Evolutionary conservation across 495 filamentous ascomycete species (phyloP), one percentile per base, ranked within the genome.

Genomic region (Aspergillus biplanus): DNA sequence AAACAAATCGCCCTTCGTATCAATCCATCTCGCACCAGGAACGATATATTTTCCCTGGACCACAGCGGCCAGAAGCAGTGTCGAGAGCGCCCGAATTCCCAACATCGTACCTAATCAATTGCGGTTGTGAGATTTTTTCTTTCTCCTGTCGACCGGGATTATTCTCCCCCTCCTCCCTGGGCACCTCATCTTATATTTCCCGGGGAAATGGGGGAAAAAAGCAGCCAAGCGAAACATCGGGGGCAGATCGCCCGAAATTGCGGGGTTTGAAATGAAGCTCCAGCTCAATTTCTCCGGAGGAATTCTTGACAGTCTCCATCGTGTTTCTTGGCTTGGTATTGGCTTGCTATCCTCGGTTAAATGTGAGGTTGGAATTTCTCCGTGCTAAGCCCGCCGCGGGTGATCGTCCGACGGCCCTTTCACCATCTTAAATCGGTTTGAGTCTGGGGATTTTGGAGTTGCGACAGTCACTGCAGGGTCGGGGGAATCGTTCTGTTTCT

Each of bases 21-120:
- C 69, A 9, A 42, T 65, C 69, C 69, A 72, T 56, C 69, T 62
- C 6, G 57, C 69, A 31, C 69, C 69, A 0, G 69, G 69, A 0
- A 72, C 69, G 47, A 72, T 72, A 21, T 72, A 72, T 56, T 65
- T 72, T 13, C 58, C 47, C 31, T 61, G 49, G 3, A 55, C 61
- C 21, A 58, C 31, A 4, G 56, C n/a, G 2, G 59, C 37, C n/a
- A 63, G 15, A 6, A 66, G 34, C 0, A 59, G 35, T 3, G 57
- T 15, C 0, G 49, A 64, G n/a, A 64, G 34, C 16, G 48, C 9
- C 18, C 15, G 11, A 13, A 47, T 3, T 1, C 8, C 12, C 37
- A 18, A 33, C 62, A 64, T 64, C 39, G 15, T 49, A 27, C 21
- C 21, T n/a, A 33, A 33, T 16, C 7, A 34, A 42, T 16, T 21